Conservation (phyloP, 2,329 filamentous ascomycete species). For the Epichloe typhina region DNA sequence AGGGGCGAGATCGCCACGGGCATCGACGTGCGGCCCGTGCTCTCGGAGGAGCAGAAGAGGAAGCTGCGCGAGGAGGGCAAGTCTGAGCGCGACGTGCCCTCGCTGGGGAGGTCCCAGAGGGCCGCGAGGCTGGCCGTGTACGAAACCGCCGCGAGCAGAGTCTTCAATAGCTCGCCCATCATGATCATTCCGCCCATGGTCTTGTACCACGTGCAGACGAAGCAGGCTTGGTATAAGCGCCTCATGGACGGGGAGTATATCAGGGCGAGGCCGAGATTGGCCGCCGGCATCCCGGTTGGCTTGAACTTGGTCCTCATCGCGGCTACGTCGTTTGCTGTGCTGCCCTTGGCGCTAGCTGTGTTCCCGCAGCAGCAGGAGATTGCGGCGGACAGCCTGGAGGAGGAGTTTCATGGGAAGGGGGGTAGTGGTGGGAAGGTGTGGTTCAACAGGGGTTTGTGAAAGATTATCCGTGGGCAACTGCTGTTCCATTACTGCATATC, state of each 20-base stretch:
- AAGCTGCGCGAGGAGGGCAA: slow-evolving; percentile 42
- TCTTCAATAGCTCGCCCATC: slow-evolving; percentile 89
- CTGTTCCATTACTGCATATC: neutral
- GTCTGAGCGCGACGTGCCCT: slow-evolving; percentile 51
- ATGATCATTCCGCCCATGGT: slow-evolving; percentile 91
- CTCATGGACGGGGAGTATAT: slow-evolving; percentile 60
- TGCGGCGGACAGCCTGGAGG: slow-evolving; percentile 60
- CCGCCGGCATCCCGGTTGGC: slow-evolving; percentile 44
- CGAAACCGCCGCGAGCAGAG: slow-evolving; percentile 82
- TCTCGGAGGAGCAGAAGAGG: slow-evolving; percentile 55
- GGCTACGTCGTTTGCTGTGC: slow-evolving; percentile 71
- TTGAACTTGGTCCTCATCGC: slow-evolving; percentile 83
- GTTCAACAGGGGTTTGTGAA: slow-evolving; percentile 81
- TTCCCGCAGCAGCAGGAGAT: slow-evolving; percentile 89
- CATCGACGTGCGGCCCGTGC: slow-evolving; percentile 81
- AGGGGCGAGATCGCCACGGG: slow-evolving; percentile 87
- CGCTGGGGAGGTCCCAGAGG: slow-evolving; percentile 74
- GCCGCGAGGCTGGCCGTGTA: slow-evolving; percentile 82
- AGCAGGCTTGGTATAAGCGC: slow-evolving; percentile 25
- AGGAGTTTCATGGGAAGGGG: slow-evolving; percentile 72
- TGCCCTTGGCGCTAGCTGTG: slow-evolving; percentile 78
- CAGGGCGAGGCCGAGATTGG: slow-evolving; percentile 57
- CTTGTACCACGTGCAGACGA: slow-evolving; percentile 64
- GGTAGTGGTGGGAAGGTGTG: slow-evolving; percentile 76
- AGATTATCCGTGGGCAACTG: neutral